Evolutionary conservation across 2,329 filamentous ascomycete species (phyloP).

Genomic region (Shiraia bambusicola): DNA sequence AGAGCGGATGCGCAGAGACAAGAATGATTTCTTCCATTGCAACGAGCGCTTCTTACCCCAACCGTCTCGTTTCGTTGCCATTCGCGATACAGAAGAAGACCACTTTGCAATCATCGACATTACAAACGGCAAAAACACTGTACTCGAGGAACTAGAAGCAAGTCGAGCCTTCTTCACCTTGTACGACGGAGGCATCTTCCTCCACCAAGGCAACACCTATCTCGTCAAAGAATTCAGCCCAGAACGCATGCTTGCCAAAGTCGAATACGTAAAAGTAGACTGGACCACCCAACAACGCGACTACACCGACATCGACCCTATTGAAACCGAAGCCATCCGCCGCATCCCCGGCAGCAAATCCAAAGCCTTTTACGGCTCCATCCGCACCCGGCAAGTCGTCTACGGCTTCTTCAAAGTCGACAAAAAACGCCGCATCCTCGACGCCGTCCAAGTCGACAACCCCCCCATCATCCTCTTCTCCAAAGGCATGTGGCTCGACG

Average conservation of each 20-base stretch:
- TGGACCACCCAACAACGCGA: constrained; percentile 94
- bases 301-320: constrained; percentile 89
- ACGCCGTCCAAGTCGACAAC: constrained; percentile 91
- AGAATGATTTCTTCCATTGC: constrained; percentile 83
- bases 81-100: constrained; percentile 86
- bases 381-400: constrained; percentile 83
- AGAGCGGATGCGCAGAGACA: constrained; percentile 72
- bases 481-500: constrained; percentile 94
- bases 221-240: constrained; percentile 86
- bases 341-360: constrained; percentile 64
- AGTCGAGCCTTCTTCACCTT: constrained; percentile 93
- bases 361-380: constrained; percentile 79
- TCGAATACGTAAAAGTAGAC: constrained; percentile 86
- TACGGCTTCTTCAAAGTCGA: constrained; percentile 99
- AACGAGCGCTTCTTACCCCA: constrained; percentile 83
- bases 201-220: constrained; percentile 94
- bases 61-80: constrained; percentile 80
- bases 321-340: constrained; percentile 86
- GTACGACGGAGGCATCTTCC: constrained; percentile 94
- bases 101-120: constrained; percentile 93
- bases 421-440: constrained; percentile 77
- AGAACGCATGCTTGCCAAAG: constrained; percentile 78
- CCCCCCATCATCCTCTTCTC: constrained; percentile 81
- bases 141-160: constrained; percentile 94
- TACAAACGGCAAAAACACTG: constrained; percentile 76